Base-by-base conservation (phyloP, 2,329 filamentous ascomycete genomes). In the Achaetomium macrosporum region DNA sequence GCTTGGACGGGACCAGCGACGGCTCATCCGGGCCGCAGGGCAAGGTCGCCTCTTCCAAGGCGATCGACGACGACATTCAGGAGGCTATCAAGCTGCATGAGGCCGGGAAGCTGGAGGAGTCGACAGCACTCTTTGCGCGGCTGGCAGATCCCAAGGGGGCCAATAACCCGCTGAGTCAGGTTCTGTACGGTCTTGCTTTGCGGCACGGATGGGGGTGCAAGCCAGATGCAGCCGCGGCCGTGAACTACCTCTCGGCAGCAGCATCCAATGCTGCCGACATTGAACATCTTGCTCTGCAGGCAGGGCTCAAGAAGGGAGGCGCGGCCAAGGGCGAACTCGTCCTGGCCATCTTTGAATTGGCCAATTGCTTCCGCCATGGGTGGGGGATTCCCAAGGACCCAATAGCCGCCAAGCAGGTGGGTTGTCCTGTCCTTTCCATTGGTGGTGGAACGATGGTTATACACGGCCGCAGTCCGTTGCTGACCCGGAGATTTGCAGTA, bases 51-150 rank as follows among this genome's bases (percentile, higher is more conserved):
- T 77, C 74, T 49, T 75, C 74, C 44, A 74, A 79, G 65, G 70
- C 71, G 53, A 77, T 78, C 50, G 82, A 85, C 66, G 77, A 79
- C 54, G 84, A 88, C 69, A 96, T 99, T 54, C 92, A 96, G 70
- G 85, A 95, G 71, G 93, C 93, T n/a, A 99, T 99, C 66, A 81
- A 87, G 56, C 76, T 97, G 59, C 93, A 99, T 68, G 93, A 99
- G 71, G 78, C 76, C 43, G 92, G 92, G 53, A 79, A 93, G 56
- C 77, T 96, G 52, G 81, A 83, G 63, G 73, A 77, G 64, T 93
- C 90, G 49, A 96, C 93, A n/a, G 74, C 76, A 48, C 82, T 97
- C 71, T 99, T 99, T 71, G 87, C 83, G 29, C 76, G 78, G 55
- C 76, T 99, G 61, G 93, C 93, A 49, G 85, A 96, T 67, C 88